Evolutionary conservation across 2,329 filamentous ascomycete species (phyloP).

Genomic region (Aspergillus sp.): DNA sequence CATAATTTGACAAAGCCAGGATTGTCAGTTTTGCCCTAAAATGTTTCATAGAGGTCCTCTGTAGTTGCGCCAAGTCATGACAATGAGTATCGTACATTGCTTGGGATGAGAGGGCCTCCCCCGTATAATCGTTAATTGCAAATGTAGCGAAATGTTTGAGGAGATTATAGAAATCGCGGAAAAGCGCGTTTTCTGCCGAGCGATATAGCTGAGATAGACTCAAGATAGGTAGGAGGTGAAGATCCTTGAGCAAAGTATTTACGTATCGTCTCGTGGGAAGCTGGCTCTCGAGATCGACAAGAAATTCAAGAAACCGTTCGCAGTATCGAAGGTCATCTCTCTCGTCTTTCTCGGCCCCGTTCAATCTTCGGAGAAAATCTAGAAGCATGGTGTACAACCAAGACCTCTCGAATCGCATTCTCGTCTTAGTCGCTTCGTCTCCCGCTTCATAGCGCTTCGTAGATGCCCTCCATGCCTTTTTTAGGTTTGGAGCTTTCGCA

Average conservation of each 20-base stretch:
- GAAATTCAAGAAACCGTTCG: conserved; percentile 87
- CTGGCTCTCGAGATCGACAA: conserved; percentile 89
- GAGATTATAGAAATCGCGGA: conserved; percentile 79
- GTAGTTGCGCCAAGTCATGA: conserved; percentile 71
- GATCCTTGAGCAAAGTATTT: conserved; percentile 80
- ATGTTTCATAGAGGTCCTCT: conserved; percentile 73
- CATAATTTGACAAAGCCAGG: conserved; percentile 87
- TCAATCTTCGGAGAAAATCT: conserved; percentile 75
- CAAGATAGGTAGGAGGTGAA: conserved; percentile 78
- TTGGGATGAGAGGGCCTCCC: conserved; percentile 68
- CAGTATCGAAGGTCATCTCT: conserved; percentile 74
- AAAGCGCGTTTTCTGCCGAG: conserved; percentile 69
- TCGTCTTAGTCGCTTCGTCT: conserved; percentile 75
- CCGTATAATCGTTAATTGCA: conserved; percentile 86
- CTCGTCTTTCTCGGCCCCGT: conserved; percentile 47
- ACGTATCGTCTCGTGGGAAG: conserved; percentile 91
- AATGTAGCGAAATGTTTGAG: conserved; percentile 86
- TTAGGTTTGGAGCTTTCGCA: conserved; percentile 69
- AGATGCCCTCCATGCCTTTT: conserved; percentile 87
- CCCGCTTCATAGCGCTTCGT: conserved; percentile 83
- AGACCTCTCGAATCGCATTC: conserved; percentile 83
- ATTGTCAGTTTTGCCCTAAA: conserved; percentile 92
- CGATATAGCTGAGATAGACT: conserved; percentile 76
- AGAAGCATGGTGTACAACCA: conserved; percentile 88
- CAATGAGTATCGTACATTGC: conserved; percentile 82